Conservation (phyloP, 1,139 yeast species). For the Yamadazyma atlantica region DNA sequence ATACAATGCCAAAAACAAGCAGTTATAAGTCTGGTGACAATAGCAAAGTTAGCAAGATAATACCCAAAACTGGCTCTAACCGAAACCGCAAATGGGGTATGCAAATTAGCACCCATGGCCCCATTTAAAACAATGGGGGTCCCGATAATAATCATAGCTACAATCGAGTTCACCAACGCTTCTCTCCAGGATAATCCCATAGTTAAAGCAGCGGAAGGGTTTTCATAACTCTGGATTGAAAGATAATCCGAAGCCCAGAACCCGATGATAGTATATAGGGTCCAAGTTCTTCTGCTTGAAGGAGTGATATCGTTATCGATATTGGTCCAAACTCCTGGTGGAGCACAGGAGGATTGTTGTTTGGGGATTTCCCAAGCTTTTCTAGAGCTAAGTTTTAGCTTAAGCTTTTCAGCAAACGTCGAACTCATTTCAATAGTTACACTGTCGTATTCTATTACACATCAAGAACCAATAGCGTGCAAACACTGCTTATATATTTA, state of each 20-base stretch:
- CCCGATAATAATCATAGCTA: conserved; percentile 32
- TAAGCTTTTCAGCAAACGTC: not conserved
- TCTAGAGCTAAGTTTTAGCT: conserved; percentile 3
- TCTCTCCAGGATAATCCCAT: conserved; percentile 31
- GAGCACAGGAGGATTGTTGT: conserved; percentile 16
- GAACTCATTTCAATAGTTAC: not conserved
- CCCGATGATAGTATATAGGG: conserved; percentile 14
- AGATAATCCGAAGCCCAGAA: conserved; percentile 17
- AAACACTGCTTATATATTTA: not conserved
- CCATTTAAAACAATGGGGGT: conserved; percentile 31
- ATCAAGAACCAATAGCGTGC: too few species aligned
- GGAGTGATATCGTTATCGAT: conserved; percentile 17
- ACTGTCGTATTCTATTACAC: not conserved
- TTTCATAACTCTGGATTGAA: conserved; percentile 14
- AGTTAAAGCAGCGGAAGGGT: conserved; percentile 12
- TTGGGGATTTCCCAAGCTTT: conserved; percentile 14
- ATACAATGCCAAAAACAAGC: conserved; percentile 38
- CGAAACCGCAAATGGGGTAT: conserved; percentile 35
- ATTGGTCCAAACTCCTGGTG: conserved; percentile 16
- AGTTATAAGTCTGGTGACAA: conserved; percentile 30
- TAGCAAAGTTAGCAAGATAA: conserved; percentile 28
- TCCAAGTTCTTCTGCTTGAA: conserved; percentile 14
- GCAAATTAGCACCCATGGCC: conserved; percentile 33
- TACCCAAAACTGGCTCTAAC: conserved; percentile 33
- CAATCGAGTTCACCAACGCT: conserved; percentile 26